Evolutionary conservation across 2,329 filamentous ascomycete genomes (phyloP), one percentile per base, ranked within the genome.

Genomic region (Colletotrichum coccodes): DNA sequence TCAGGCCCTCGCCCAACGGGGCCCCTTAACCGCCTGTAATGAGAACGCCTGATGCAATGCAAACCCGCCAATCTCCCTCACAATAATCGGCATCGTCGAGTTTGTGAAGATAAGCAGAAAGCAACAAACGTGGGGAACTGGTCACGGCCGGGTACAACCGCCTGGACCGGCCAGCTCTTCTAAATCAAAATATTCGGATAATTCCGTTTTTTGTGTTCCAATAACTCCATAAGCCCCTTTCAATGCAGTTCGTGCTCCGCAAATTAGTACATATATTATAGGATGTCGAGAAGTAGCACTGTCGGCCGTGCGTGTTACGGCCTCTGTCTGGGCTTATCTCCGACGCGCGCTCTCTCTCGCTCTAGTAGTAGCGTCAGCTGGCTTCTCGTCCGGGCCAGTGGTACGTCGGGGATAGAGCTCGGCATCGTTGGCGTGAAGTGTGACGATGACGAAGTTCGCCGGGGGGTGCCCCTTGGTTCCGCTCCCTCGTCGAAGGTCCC

Each of bases 281-380:
- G 30, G 54, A 36, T 46, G 9, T 23, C 21, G 21, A 30, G 42
- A 52, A 53, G 26, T 68, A 49, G 38, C 23, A 34, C 38, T 57
- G 26, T 47, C 14, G n/a, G 47, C 18, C 12, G 3, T 62, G 28
- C 23, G 38, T 50, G 23, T 58, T 44, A 70, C 21, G 63, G 47
- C 50, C 58, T 61, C 8, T 44, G 57, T 58, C 63, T 68, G 40
- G 63, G 52, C 34, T 58, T 57, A 30, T 70, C 67, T 26, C 67
- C 67, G 34, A 67, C n/a, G 11, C 63, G 56, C 53, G 60, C 78
- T 72, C 83, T 86, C 70, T 87, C 86, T 40, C 85, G 83, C 72
- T 89, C 86, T 23, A 90, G 79, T 1, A 91, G 79, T 4, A 90
- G 78, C 11, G 85, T 86, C 32, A 91, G 79, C 74, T 90, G 87